Evolutionary conservation across 371 early-diverging fungal genomes (phyloP), one percentile per base, ranked within the genome.

Genomic region (Lichtheimia corymbifera): DNA sequence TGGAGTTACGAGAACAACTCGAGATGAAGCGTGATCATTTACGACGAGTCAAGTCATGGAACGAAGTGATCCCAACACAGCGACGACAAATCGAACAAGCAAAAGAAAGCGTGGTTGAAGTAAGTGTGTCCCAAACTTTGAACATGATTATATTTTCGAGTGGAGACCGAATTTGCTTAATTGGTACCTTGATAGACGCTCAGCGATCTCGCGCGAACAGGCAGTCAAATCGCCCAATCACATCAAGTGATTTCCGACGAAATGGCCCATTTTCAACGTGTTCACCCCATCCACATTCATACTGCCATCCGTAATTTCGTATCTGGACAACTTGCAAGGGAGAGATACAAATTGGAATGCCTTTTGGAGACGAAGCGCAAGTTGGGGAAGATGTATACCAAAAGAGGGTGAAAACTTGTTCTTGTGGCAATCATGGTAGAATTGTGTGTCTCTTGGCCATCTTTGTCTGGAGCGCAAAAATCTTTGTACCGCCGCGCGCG

Each of bases 171-270:
- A 63, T 44, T 28, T 35, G 49, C 51, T 20, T 53, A 17, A 41
- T 53, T 41, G 18, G 28, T 12, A 40, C 17, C 18, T 53, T 40
- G 35, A 42, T 43, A 79, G 72, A 73, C 68, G n/a, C 70, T 74
- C 54, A 58, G 67, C 22, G 66, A 76, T 55, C 49, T 72, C 28
- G 68, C 72, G 55, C 68, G 70, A 24, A 59, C 64, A 4, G 73
- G 71, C 18, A 57, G 69, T 52, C 72, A 77, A 61, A 73, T 80
- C 11, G 58, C 64, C 47, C 67, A 75, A 64, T 73, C 76, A 24
- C 80, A 77, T 55, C 73, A 71, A 57, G 65, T 70, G 59, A 64
- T 80, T 28, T 75, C 77, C 7, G 80, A 80, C 59, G 80, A 80
- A 61, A 54, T 80, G 58, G 77, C 76, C 1, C 76, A 77, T 50